These are phyloP conservation scores for Flaveria brownii DNA, from an alignment of 129 eudicot species.

Conservation along the genomic window DNA sequence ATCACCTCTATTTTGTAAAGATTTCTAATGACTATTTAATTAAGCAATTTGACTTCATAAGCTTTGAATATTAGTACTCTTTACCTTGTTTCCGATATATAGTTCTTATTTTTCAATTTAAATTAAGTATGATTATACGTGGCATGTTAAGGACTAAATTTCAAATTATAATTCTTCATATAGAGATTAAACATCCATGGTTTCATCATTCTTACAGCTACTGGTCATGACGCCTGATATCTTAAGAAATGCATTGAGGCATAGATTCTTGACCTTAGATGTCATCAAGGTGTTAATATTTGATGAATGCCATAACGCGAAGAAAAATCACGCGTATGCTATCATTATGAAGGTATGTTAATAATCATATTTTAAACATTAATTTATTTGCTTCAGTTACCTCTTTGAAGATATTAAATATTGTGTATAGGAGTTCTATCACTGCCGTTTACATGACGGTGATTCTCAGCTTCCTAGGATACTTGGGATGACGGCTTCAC, in stretches of 20 bases:
- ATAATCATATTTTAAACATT: not conserved
- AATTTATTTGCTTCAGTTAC: not conserved
- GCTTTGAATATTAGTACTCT: not conserved
- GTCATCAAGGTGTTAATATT: conserved; percentile 65
- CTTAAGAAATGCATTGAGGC: conserved; percentile 70
- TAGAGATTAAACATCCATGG: not conserved
- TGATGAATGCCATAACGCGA: conserved; percentile 94
- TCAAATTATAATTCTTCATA: not conserved
- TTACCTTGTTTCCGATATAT: conserved; percentile 1
- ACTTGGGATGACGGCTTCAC: conserved; percentile 96
- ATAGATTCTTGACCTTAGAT: conserved; percentile 52
- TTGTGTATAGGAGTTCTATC: conserved; percentile 67
- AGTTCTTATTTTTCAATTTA: not conserved
- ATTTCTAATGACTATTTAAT: not conserved
- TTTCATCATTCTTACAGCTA: conserved; percentile 46
- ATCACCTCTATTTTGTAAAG: not conserved
- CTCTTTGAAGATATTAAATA: conserved; percentile 19
- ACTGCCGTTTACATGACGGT: conserved; percentile 32
- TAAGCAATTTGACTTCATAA: conserved; percentile 10
- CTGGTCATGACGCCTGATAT: conserved; percentile 85
- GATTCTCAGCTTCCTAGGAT: conserved; percentile 60
- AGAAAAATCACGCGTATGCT: conserved; percentile 71
- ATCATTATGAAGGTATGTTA: conserved; percentile 71
- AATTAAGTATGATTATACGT: not conserved
- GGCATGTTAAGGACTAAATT: not conserved